A percentile compares a stretch with the other conserved stretches of the same genome.
Evolutionary conservation across 2,329 filamentous ascomycete species (phyloP).

Genomic region (Fusarium albosuccineum): DNA sequence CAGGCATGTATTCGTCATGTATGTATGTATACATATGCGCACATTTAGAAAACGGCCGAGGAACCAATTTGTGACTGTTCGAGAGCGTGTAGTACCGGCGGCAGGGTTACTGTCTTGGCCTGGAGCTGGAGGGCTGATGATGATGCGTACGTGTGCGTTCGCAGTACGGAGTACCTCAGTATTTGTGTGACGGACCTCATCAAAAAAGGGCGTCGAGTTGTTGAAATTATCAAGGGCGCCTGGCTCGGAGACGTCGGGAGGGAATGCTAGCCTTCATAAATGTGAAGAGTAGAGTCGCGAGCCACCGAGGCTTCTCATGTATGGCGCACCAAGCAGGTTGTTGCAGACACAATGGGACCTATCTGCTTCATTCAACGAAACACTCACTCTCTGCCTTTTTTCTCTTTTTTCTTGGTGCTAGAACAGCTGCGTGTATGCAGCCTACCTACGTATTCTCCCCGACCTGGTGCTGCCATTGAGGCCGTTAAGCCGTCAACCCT

Average conservation of each 20-base stretch:
- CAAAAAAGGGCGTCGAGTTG: background rate
- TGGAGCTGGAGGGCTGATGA: background rate
- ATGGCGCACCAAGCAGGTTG: too few species aligned
- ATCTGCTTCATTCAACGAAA: too few species aligned
- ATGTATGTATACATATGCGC: background rate
- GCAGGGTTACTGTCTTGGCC: slow-evolving; percentile 39
- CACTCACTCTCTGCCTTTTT: too few species aligned
- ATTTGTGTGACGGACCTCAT: slow-evolving; percentile 8
- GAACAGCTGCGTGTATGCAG: too few species aligned
- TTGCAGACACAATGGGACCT: too few species aligned
- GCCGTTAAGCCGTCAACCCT: background rate
- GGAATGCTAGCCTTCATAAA: background rate
- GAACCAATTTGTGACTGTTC: slow-evolving; percentile 24
- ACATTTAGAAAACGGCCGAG: slow-evolving; percentile 15
- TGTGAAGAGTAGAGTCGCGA: background rate
- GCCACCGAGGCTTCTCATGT: too few species aligned
- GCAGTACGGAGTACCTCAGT: slow-evolving; percentile 2
- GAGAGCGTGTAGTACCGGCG: slow-evolving; percentile 29
- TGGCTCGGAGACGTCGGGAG: slow-evolving; percentile 35
- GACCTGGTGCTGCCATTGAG: too few species aligned
- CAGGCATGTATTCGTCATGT: slow-evolving; percentile 17
- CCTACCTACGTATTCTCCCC: too few species aligned
- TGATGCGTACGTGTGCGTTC: slow-evolving; percentile 6
- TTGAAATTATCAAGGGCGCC: slow-evolving; percentile 8
- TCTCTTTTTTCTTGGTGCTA: too few species aligned